Evolutionary conservation across 1,139 yeast genomes (phyloP).

Genomic region (Pichia sp.): DNA sequence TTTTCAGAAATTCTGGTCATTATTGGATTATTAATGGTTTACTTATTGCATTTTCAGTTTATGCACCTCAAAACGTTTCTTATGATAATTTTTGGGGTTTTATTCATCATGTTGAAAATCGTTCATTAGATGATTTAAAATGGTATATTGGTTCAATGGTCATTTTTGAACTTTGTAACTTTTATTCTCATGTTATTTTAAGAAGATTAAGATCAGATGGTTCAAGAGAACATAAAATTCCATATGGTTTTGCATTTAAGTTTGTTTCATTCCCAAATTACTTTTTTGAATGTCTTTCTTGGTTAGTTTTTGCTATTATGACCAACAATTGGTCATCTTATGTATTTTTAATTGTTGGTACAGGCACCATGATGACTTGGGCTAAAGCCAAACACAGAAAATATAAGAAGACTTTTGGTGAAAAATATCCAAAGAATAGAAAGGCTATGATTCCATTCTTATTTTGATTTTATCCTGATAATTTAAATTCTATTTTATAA

Average conservation of each 20-base stretch:
- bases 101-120: slow-evolving; percentile 33
- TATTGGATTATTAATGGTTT: slow-evolving; percentile 88
- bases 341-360: slow-evolving; percentile 62
- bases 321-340: slow-evolving; percentile 75
- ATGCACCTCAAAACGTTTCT: slow-evolving; percentile 43
- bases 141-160: slow-evolving; percentile 46
- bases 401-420: slow-evolving; percentile 66
- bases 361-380: slow-evolving; percentile 77
- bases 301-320: slow-evolving; percentile 64
- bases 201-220: slow-evolving; percentile 49
- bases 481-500: background rate
- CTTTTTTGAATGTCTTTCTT: slow-evolving; percentile 73
- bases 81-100: slow-evolving; percentile 16
- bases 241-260: slow-evolving; percentile 38
- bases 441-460: slow-evolving; percentile 59
- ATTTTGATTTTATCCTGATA: slow-evolving; percentile 20
- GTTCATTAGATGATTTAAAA: slow-evolving; percentile 22
- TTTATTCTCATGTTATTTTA: slow-evolving; percentile 58
- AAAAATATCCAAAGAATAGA: slow-evolving; percentile 65
- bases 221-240: slow-evolving; percentile 44
- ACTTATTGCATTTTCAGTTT: slow-evolving; percentile 60
- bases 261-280: slow-evolving; percentile 63
- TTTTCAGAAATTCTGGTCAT: slow-evolving; percentile 84
- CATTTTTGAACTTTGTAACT: slow-evolving; percentile 66
- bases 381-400: slow-evolving; percentile 66